Percentiles rank a stretch among this genome's conserved stretches.
Evolutionary conservation across 192 early-diverging fungal genomes (phyloP).

Genomic region (Gaertneriomyces sp.): DNA sequence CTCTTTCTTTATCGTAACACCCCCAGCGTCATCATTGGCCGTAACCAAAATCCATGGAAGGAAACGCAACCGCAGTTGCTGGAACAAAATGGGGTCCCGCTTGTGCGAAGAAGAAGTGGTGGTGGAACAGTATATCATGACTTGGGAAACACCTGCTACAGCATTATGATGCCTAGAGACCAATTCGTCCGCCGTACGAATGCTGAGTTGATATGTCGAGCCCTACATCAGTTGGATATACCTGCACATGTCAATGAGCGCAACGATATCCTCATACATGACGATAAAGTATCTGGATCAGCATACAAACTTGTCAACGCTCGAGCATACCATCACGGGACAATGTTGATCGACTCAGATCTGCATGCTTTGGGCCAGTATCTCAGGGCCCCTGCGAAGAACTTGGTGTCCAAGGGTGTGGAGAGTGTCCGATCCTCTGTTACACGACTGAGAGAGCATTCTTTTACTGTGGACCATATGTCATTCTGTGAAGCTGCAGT

Average conservation of each 20-base stretch:
- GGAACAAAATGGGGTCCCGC: conserved; percentile 62
- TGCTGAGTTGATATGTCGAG: conserved; percentile 72
- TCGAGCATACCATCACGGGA: conserved; percentile 94
- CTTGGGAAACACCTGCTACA: conserved; percentile 94
- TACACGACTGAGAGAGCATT: conserved; percentile 74
- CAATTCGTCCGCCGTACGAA: conserved; percentile 72
- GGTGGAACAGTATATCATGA: conserved; percentile 97
- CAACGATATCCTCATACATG: conserved; percentile 85
- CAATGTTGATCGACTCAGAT: conserved; percentile 94
- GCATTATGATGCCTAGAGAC: conserved; percentile 84
- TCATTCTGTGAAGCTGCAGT: conserved; percentile 75
- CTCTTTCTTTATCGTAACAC: conserved; percentile 88
- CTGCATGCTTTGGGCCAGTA: conserved; percentile 52
- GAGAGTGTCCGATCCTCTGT: conserved; percentile 86
- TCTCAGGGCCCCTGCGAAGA: conserved; percentile 49
- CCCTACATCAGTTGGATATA: conserved; percentile 76
- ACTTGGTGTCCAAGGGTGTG: conserved; percentile 80
- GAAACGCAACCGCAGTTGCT: conserved; percentile 81
- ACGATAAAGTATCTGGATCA: conserved; percentile 84
- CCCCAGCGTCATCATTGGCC: conserved; percentile 85
- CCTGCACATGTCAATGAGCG: conserved; percentile 78
- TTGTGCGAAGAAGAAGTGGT: conserved; percentile 84
- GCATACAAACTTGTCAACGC: conserved; percentile 85
- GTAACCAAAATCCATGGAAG: conserved; percentile 96
- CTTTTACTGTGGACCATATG: conserved; percentile 76